Evolutionary conservation across 2,329 filamentous ascomycete species (phyloP), one percentile per base, ranked within the genome.

Genomic region (Esteya vermicola): DNA sequence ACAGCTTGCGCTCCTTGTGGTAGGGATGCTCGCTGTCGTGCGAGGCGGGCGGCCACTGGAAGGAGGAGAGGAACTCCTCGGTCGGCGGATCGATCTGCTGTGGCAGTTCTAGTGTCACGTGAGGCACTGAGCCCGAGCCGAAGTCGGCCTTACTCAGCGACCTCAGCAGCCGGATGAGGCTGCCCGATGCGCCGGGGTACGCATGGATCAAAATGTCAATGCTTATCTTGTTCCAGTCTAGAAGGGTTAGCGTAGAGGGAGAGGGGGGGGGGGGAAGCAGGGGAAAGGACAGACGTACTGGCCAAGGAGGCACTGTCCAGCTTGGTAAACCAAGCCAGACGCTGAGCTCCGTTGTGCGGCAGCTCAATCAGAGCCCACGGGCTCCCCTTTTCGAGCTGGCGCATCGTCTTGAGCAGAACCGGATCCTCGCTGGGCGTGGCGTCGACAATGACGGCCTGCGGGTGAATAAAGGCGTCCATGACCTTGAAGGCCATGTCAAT

Each of bases 131-230:
- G 32, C 81, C 65, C 1, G 80, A 78, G 35, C 75, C 70, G 54
- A 86, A 89, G 54, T 95, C 85, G 6, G 84, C 85, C 8, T 64
- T 62, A 45, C 72, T 66, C 21, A 98, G 67, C 5, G 86, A 94
- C 44, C 72, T 71, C 4, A 98, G 69, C 25, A 95, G 67, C 41
- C 85, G 71, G 38, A 85, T 72, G 23, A 95, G 56, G 38, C 79
- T 81, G 10, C 84, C 86, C 3, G 83, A 79, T 18, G 81, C 78
- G 9, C 69, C 68, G 4, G 75, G 62, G 7, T 77, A 71, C 1
- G 83, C 85, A 43, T 93, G 84, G 9, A 96, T 73, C 12, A 95
- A 57, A 39, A 98, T 83, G 47, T 96, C 85, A 45, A 96, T 68
- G 28, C 69, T 75, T 6, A 84, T 66, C 35, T 75, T 72, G 54